Conservation (phyloP, 768 basidiomycete species). For the Tricholoma furcatifolium region DNA sequence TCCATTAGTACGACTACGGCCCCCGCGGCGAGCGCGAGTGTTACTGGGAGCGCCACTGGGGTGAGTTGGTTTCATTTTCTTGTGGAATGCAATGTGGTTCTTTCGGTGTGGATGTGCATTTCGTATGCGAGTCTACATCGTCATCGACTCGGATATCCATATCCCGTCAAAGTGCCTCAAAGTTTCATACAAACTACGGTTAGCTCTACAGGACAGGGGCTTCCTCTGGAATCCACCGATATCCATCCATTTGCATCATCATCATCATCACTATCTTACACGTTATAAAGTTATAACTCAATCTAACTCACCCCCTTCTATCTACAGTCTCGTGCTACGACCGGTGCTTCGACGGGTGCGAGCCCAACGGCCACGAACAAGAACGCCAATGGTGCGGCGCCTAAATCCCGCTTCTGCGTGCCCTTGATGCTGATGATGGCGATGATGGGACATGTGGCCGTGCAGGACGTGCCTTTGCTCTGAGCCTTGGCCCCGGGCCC, state of each 20-base stretch:
- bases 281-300: neutral
- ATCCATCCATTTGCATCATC: too few species aligned
- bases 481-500: neutral
- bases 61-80: neutral
- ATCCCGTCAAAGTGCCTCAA: too few species aligned
- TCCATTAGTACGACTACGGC: conserved; percentile 27
- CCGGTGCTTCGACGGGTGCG: conserved; percentile 7
- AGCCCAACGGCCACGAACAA: conserved; percentile 17
- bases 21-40: conserved; percentile 8
- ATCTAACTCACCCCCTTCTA: neutral
- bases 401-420: neutral
- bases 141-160: too few species aligned
- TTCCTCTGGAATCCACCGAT: too few species aligned
- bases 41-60: conserved; percentile 14
- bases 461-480: neutral
- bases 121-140: too few species aligned
- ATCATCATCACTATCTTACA: neutral
- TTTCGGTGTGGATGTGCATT: too few species aligned
- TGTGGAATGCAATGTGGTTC: too few species aligned
- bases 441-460: too few species aligned
- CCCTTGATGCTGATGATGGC: neutral
- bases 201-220: too few species aligned
- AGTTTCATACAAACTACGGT: too few species aligned
- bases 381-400: too few species aligned
- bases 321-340: neutral